phyloP scores from a whole-genome alignment of 441 rosid genomes.

The Syzygium syzygioides region DNA sequence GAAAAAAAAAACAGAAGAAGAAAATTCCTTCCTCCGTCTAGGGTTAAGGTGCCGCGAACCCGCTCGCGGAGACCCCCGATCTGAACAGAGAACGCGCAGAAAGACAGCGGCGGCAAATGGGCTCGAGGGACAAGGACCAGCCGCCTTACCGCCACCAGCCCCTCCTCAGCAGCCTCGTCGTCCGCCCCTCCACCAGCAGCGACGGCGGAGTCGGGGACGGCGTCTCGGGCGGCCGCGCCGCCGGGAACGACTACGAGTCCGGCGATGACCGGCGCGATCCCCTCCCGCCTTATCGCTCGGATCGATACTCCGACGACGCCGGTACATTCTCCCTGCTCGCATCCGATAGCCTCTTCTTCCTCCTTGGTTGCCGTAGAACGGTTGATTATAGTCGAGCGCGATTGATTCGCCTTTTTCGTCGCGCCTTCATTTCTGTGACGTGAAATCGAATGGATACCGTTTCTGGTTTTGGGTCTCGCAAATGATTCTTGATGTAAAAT shows the following conservation, averaged over 20 bases:
- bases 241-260: conserved; percentile 52
- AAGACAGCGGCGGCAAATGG: conserved; percentile 38
- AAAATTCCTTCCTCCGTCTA: not conserved
- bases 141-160: conserved; percentile 61
- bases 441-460: not conserved
- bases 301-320: conserved; percentile 50
- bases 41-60: conserved; percentile 17
- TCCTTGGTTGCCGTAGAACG: not conserved
- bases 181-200: conserved; percentile 61
- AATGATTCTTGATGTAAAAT: not conserved
- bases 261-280: conserved; percentile 70
- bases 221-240: conserved; percentile 12
- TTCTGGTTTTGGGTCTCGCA: not conserved
- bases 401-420: not conserved
- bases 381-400: not conserved
- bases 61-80: not conserved
- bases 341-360: not conserved
- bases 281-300: conserved; percentile 44
- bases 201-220: conserved; percentile 31
- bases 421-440: not conserved
- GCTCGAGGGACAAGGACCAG: conserved; percentile 61
- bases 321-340: conserved; percentile 32
- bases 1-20: not conserved
- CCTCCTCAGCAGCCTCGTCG: conserved; percentile 82
- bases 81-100: not conserved